Base-by-base conservation (phyloP, 139 green algal species). In the Eudorina sp. region DNA sequence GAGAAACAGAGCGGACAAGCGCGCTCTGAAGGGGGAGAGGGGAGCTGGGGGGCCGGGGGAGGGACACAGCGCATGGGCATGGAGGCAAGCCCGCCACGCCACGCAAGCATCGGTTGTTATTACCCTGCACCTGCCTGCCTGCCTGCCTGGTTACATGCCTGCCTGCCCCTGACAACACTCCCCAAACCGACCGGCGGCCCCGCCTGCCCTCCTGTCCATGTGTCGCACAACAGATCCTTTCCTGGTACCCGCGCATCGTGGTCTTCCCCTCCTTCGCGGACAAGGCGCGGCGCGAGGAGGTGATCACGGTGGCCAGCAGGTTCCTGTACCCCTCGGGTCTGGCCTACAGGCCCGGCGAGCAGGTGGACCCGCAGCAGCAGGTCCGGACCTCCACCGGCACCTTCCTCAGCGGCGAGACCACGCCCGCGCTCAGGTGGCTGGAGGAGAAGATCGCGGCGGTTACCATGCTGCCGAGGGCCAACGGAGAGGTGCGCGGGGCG, bases 191-290 rank as follows among this genome's bases (percentile, higher is more conserved):
- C n/a, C n/a, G n/a, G n/a, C n/a, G n/a, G n/a, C n/a, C n/a, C n/a
- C n/a, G n/a, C n/a, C n/a, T 38, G 41, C 31, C 72, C 43, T 60
- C 72, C 11, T n/a, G n/a, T n/a, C n/a, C n/a, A n/a, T n/a, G n/a
- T n/a, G n/a, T n/a, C n/a, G n/a, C n/a, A n/a, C n/a, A n/a, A n/a
- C 85, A 93, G 89, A 69, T 93, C 41, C 31, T 93, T 2, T 90
- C 79, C 40, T 92, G 89, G 89, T 89, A 94, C 18, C 91, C 91
- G 1, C 85, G 91, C 53, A 88, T 89, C n/a, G 36, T 91, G n/a
- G 64, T 91, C 14, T 94, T 88, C 89, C 91, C 91, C 11, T 72
- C 13, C 75, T 83, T 83, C n/a, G 48, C 91, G 8, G 66, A 91
- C 48, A 68, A 89, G 43, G 51, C n/a, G 0, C 77, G 72, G 7